Evolutionary conservation across 768 basidiomycete genomes (phyloP), one percentile per base, ranked within the genome.

Genomic region (Leccinum subtestaceum): DNA sequence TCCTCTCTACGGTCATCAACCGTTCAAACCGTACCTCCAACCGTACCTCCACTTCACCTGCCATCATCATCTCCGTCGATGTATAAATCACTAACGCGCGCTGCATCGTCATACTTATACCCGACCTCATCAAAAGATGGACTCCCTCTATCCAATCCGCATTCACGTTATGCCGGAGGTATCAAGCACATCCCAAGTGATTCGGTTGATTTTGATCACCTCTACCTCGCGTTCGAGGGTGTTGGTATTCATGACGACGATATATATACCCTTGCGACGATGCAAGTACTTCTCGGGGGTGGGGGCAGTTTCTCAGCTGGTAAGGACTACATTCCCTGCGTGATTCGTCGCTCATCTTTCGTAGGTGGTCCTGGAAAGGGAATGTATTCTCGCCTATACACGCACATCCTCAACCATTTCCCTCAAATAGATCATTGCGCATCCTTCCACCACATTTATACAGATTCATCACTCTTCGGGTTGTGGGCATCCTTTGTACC

Each of bases 321-420:
- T 86, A 65, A 43, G 77, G 62, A 9, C 36, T 7, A 34, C 15
- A 3, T 46, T 54, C 19, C 15, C 51, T 32, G 21, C 6, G 47
- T 54, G 52, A 48, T 29, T 34, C 4, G 19, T 32, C 40, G 58
- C 61, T 56, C 55, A 64, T 54, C 38, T 52, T 53, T 23, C 7
- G 3, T 65, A 83, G 94, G 96, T 63, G 96, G 96, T 4, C 96
- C 96, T 2, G 96, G 96, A 15, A 98, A 98, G 78, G 96, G 96
- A 66, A 98, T 98, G 96, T 98, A 97, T 80, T 94, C 95, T 34
- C 88, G 96, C 25, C 77, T 98, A 29, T 98, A 98, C 78, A 96
- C 94, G 10, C 87, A 94, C 70, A 93, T 98, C 67, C 86, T 98
- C 58, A 98, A 98, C 72, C 89, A 92, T 69, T 92, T 94, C 77